Evolutionary conservation across 2,329 filamentous ascomycete genomes (phyloP).

Genomic region (Clonostachys sp.): DNA sequence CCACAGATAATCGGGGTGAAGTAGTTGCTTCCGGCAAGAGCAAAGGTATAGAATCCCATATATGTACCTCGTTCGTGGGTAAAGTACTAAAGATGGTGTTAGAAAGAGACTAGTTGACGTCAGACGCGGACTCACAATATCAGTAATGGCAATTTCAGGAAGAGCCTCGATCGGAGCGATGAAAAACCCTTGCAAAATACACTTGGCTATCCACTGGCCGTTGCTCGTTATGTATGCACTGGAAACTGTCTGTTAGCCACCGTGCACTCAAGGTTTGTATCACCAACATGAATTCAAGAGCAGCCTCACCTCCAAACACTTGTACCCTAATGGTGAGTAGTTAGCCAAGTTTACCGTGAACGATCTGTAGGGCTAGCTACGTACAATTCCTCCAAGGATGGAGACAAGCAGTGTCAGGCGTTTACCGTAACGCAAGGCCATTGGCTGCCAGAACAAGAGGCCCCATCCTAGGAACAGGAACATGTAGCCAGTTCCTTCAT

Average conservation of each 20-base stretch:
- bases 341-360: neutral
- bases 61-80: slow-evolving; percentile 37
- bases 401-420: slow-evolving; percentile 30
- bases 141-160: slow-evolving; percentile 37
- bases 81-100: slow-evolving; percentile 15
- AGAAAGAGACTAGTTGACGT: neutral
- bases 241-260: neutral
- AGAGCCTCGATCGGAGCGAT: slow-evolving; percentile 38
- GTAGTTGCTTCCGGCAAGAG: slow-evolving; percentile 11
- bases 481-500: slow-evolving; percentile 33
- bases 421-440: slow-evolving; percentile 39
- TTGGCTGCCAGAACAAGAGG: slow-evolving; percentile 40
- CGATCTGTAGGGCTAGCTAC: neutral
- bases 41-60: slow-evolving; percentile 33
- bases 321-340: no score
- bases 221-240: slow-evolving; percentile 3
- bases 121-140: slow-evolving; percentile 18
- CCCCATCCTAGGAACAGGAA: slow-evolving; percentile 38
- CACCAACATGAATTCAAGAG: no score
- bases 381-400: slow-evolving; percentile 20
- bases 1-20: slow-evolving; percentile 1
- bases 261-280: neutral
- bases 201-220: slow-evolving; percentile 36
- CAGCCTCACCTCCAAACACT: no score
- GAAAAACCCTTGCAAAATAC: slow-evolving; percentile 37